Evolutionary conservation across 306 rosid species (phyloP).

Genomic region (Corylus americana): DNA sequence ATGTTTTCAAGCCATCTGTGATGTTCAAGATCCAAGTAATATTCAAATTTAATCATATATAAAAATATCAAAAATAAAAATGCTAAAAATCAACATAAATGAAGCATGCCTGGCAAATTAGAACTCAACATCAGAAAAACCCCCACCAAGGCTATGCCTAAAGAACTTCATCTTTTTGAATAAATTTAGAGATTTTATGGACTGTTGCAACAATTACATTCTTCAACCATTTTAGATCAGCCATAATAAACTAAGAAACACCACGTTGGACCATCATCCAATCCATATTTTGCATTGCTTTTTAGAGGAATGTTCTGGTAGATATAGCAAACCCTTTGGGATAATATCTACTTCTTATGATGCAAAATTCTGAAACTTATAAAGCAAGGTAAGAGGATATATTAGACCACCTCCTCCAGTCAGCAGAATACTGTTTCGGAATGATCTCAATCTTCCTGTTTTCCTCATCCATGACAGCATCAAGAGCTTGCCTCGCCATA

Average conservation of each 20-base stretch:
- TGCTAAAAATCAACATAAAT: background rate
- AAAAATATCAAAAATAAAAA: background rate
- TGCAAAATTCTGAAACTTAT: background rate
- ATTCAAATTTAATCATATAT: background rate
- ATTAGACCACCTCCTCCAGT: slow-evolving; percentile 67
- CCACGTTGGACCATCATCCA: background rate
- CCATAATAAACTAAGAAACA: background rate
- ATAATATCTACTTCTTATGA: background rate
- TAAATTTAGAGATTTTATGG: background rate
- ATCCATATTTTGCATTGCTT: background rate
- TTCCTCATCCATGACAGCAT: slow-evolving; percentile 68
- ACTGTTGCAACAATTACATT: background rate
- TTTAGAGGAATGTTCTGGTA: background rate
- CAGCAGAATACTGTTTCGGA: slow-evolving; percentile 86
- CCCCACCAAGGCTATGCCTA: background rate
- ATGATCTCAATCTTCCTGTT: slow-evolving; percentile 62
- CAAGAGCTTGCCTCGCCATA: slow-evolving; percentile 72
- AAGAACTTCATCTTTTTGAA: background rate
- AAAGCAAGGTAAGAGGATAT: background rate
- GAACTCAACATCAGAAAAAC: background rate
- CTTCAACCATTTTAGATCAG: background rate
- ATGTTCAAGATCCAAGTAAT: slow-evolving; percentile 19
- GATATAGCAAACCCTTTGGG: background rate
- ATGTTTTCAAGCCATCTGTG: slow-evolving; percentile 93
- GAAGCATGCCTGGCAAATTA: slow-evolving; percentile 21